Conservation (phyloP, 1,284 basidiomycete genomes). For the Pascua sp. region DNA sequence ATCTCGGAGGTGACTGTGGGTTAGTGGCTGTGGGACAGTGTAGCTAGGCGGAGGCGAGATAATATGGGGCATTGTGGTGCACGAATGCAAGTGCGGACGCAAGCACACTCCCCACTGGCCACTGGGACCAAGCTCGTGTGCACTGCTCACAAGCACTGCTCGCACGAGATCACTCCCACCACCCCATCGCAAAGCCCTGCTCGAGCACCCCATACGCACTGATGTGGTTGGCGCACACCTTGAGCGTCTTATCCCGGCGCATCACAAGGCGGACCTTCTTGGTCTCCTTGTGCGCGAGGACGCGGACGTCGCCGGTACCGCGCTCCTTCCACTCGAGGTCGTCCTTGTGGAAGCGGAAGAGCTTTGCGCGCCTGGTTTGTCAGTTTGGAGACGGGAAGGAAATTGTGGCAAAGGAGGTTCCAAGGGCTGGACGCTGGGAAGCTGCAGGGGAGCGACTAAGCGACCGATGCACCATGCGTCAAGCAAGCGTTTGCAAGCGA, state of each 20-base stretch:
- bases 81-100: too few species aligned
- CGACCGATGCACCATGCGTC: neutral
- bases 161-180: too few species aligned
- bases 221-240: constrained; percentile 98
- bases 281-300: constrained; percentile 80
- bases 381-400: neutral
- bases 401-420: too few species aligned
- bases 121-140: too few species aligned
- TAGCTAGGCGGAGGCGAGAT: neutral
- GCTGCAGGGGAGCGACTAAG: too few species aligned
- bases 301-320: constrained; percentile 76
- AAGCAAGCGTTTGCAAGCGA: too few species aligned
- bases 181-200: too few species aligned
- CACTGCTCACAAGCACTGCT: too few species aligned
- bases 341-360: constrained; percentile 87
- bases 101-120: too few species aligned
- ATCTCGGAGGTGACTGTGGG: constrained; percentile 78
- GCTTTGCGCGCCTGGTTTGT: constrained; percentile 81
- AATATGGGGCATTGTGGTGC: neutral
- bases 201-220: constrained; percentile 58
- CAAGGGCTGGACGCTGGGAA: neutral
- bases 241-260: constrained; percentile 99
- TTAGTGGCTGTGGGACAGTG: neutral
- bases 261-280: constrained; percentile 95
- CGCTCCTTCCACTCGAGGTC: constrained; percentile 91